Conservation (phyloP, 192 early-diverging fungal species). For the Backusella circina region DNA sequence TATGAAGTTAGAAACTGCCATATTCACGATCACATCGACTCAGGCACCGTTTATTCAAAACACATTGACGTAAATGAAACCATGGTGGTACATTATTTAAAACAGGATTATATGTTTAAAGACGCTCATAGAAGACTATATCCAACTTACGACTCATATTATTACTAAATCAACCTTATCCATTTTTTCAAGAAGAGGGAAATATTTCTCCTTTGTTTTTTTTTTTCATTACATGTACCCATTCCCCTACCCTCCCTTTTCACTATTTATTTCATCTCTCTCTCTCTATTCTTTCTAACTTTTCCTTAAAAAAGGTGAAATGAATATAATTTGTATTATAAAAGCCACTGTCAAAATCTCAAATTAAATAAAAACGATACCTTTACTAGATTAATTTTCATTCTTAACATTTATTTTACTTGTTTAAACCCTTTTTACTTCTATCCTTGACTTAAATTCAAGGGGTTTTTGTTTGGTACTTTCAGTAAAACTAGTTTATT, state of each 20-base stretch:
- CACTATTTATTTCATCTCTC: neutral
- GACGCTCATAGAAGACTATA: constrained; percentile 6
- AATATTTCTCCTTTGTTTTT: neutral
- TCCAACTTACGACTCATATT: neutral
- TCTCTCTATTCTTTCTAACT: neutral
- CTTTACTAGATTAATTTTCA: neutral
- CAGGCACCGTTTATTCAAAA: constrained; percentile 23
- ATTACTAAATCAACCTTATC: neutral
- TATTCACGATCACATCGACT: constrained; percentile 25
- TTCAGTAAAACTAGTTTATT: neutral
- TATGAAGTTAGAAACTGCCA: constrained; percentile 27
- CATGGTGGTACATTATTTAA: constrained; percentile 25
- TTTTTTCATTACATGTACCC: neutral
- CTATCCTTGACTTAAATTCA: neutral
- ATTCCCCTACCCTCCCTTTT: neutral
- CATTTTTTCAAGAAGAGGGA: neutral
- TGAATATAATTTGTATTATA: neutral
- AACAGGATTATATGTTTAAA: constrained; percentile 19
- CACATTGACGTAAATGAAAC: constrained; percentile 14
- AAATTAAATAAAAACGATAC: neutral
- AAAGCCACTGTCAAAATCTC: neutral
- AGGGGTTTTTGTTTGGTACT: neutral
- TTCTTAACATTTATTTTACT: neutral
- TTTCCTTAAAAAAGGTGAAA: neutral
- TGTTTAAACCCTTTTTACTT: neutral